Percentiles rank a stretch among this genome's conserved stretches.
These are phyloP conservation scores for Podaxis sp. DNA, from an alignment of 768 basidiomycete genomes.

Conservation along the genomic window DNA sequence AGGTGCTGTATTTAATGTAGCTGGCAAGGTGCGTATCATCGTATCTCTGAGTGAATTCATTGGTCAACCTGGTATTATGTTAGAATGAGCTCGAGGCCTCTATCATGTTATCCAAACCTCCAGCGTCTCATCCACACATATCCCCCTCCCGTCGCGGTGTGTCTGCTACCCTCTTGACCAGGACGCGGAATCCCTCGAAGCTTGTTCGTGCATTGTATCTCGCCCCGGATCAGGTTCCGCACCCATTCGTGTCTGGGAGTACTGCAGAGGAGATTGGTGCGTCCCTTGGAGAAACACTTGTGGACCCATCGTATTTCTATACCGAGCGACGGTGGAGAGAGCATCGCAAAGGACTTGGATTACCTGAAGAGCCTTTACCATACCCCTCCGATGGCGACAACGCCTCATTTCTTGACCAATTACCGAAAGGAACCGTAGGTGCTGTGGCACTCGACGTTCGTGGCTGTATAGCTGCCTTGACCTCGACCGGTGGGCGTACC, in stretches of 20 bases:
- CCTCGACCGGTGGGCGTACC: slow-evolving; percentile 80
- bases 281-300: slow-evolving; percentile 53
- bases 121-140: slow-evolving; percentile 60
- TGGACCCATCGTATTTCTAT: slow-evolving; percentile 78
- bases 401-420: slow-evolving; percentile 45
- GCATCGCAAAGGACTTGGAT: slow-evolving; percentile 69
- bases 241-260: slow-evolving; percentile 68
- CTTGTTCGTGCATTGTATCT: slow-evolving; percentile 73
- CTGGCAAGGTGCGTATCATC: slow-evolving; percentile 58
- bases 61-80: not conserved
- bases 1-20: slow-evolving; percentile 82
- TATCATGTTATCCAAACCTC: slow-evolving; percentile 79
- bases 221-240: slow-evolving; percentile 57
- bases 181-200: slow-evolving; percentile 69
- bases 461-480: slow-evolving; percentile 71
- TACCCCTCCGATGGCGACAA: slow-evolving; percentile 22
- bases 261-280: slow-evolving; percentile 63
- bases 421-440: slow-evolving; percentile 80
- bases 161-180: slow-evolving; percentile 65
- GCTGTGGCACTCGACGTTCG: slow-evolving; percentile 77
- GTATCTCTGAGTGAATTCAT: no score
- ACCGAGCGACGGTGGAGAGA: slow-evolving; percentile 76
- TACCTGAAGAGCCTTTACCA: slow-evolving; percentile 67
- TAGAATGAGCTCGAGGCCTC: slow-evolving; percentile 85
- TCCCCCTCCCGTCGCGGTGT: slow-evolving; percentile 60